Conservation (phyloP, 164 flowering plant species). For the Tetracentron sinense region DNA sequence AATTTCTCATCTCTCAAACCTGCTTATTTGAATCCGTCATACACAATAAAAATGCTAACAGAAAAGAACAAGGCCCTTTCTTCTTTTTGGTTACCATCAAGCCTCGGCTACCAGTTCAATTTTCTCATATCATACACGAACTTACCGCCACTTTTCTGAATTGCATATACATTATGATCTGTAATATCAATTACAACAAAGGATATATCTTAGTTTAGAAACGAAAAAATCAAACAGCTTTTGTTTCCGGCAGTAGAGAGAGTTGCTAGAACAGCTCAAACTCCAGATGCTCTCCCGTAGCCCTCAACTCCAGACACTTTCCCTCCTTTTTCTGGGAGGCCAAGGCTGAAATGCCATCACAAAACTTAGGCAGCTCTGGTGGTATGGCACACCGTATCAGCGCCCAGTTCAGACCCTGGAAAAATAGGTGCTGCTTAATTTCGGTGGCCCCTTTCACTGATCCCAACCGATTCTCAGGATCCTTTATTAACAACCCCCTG, state of each 20-base stretch:
- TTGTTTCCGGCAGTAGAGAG: neutral
- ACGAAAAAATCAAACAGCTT: too few species aligned
- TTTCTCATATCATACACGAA: neutral
- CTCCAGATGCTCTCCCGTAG: conserved; percentile 31
- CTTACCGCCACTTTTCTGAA: neutral
- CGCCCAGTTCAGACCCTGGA: conserved; percentile 85
- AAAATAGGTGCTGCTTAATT: conserved; percentile 77
- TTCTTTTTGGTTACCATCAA: too few species aligned
- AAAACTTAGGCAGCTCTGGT: conserved; percentile 56
- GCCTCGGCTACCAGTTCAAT: too few species aligned
- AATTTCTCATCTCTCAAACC: too few species aligned
- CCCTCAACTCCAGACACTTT: conserved; percentile 17
- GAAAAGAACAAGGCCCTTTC: too few species aligned
- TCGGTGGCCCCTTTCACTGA: conserved; percentile 77
- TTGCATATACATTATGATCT: neutral
- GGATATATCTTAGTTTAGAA: neutral
- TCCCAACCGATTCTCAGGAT: conserved; percentile 72
- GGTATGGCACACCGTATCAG: conserved; percentile 70
- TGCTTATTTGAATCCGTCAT: too few species aligned
- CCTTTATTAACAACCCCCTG: conserved; percentile 54
- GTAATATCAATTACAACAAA: neutral
- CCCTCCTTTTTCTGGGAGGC: conserved; percentile 26
- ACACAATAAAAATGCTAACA: too few species aligned
- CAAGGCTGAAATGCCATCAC: conserved; percentile 24
- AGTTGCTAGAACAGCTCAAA: conserved; percentile 57